phyloP scores from a whole-genome alignment of 1,139 yeast genomes.

The Kluyveromyces marxianus region DNA sequence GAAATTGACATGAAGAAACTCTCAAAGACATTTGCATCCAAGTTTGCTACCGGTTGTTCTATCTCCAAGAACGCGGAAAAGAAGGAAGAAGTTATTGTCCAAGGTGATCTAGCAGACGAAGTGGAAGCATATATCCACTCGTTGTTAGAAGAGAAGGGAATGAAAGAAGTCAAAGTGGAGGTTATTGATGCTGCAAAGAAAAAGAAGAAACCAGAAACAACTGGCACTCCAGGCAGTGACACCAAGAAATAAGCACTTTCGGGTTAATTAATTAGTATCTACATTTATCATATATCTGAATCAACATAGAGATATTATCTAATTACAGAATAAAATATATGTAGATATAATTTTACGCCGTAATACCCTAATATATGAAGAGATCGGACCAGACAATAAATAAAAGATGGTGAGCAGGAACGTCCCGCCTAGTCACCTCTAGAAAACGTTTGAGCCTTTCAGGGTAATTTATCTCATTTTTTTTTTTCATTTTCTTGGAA shows the following conservation, averaged over 20 bases:
- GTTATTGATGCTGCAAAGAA: constrained; percentile 75
- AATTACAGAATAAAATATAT: too few species aligned
- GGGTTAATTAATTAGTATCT: neutral
- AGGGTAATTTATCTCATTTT: too few species aligned
- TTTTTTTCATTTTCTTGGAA: too few species aligned
- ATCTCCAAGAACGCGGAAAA: constrained; percentile 91
- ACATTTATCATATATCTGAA: too few species aligned
- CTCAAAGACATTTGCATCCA: constrained; percentile 86
- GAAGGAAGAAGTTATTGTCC: constrained; percentile 84
- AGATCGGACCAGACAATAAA: too few species aligned
- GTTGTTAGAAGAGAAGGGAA: constrained; percentile 72
- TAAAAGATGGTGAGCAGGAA: too few species aligned
- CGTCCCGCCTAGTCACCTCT: too few species aligned
- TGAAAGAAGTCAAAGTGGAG: constrained; percentile 80
- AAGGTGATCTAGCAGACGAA: constrained; percentile 93
- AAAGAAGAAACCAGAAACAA: constrained; percentile 42
- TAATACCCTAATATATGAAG: too few species aligned
- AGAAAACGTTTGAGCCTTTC: too few species aligned
- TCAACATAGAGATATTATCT: too few species aligned
- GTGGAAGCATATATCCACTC: constrained; percentile 71
- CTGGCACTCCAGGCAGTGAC: constrained; percentile 15
- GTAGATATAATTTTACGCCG: too few species aligned
- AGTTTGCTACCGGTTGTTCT: constrained; percentile 94
- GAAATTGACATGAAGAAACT: constrained; percentile 84
- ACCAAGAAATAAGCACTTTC: neutral